Percentiles rank a stretch among this genome's conserved stretches.
These are phyloP conservation scores for Begonia loranthoides DNA, from an alignment of 306 rosid genomes.

Conservation along the genomic window DNA sequence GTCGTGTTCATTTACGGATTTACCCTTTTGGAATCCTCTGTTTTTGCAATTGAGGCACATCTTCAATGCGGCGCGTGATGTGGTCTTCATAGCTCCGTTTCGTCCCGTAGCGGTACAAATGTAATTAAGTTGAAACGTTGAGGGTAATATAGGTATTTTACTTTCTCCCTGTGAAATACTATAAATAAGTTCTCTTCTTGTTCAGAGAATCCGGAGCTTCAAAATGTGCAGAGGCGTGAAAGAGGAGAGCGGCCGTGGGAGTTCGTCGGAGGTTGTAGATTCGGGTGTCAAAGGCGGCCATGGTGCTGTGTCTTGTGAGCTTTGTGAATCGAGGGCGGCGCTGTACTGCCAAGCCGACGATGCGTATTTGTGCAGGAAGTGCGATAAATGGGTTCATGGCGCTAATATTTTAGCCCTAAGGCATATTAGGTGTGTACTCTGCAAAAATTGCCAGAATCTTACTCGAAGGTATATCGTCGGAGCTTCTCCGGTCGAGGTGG, in stretches of 20 bases:
- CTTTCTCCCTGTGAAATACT: too few relatives aligned
- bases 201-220: too few relatives aligned
- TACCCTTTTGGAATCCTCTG: too few relatives aligned
- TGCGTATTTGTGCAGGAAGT: constrained; percentile 53
- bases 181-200: too few relatives aligned
- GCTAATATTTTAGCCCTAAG: constrained; percentile 73
- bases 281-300: neutral
- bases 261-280: constrained; percentile 8
- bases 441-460: constrained; percentile 53
- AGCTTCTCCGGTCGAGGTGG: constrained; percentile 19
- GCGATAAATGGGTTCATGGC: constrained; percentile 54
- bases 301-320: constrained; percentile 27
- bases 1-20: too few relatives aligned
- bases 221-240: constrained; percentile 53
- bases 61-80: too few relatives aligned
- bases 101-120: too few relatives aligned
- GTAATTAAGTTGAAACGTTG: too few relatives aligned
- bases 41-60: too few relatives aligned
- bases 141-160: too few relatives aligned
- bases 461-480: constrained; percentile 42
- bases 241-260: constrained; percentile 17
- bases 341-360: constrained; percentile 60
- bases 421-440: constrained; percentile 53
- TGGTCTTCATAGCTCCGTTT: too few relatives aligned
- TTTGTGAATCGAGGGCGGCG: constrained; percentile 44